These are phyloP conservation scores for Blastomyces parvus DNA, from an alignment of 2,329 filamentous ascomycete genomes.

Conservation along the genomic window DNA sequence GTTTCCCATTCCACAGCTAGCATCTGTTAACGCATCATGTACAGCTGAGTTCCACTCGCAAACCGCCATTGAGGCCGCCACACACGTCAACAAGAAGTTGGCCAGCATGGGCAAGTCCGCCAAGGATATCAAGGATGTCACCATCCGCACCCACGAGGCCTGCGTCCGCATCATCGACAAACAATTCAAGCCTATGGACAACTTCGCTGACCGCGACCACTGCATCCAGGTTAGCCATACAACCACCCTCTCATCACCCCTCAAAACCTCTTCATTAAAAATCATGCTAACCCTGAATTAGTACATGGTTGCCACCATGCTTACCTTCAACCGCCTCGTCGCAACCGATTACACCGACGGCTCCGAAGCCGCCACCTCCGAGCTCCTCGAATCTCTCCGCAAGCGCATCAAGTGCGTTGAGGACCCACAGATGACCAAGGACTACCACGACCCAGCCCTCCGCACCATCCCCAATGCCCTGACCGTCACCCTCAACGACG, in stretches of 20 bases:
- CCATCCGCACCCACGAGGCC: slow-evolving; percentile 94
- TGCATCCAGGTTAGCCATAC: slow-evolving; percentile 63
- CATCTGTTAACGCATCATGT: not conserved
- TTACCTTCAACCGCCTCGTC: slow-evolving; percentile 86
- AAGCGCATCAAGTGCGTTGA: slow-evolving; percentile 94
- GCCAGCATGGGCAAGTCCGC: slow-evolving; percentile 79
- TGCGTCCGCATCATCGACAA: slow-evolving; percentile 99
- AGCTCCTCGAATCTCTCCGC: slow-evolving; percentile 81
- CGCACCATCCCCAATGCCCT: slow-evolving; percentile 96
- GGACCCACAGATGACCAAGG: slow-evolving; percentile 84
- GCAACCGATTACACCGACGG: slow-evolving; percentile 91
- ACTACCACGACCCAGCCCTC: slow-evolving; percentile 90
- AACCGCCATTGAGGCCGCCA: slow-evolving; percentile 89
- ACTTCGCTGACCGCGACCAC: slow-evolving; percentile 98
- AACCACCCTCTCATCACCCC: not conserved
- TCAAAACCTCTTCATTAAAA: not conserved
- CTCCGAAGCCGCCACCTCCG: slow-evolving; percentile 80
- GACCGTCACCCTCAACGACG: slow-evolving; percentile 89
- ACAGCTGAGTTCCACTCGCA: slow-evolving; percentile 94
- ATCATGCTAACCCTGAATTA: slow-evolving; percentile 23
- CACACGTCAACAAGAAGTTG: slow-evolving; percentile 77
- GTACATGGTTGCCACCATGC: slow-evolving; percentile 97
- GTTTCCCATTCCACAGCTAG: not conserved
- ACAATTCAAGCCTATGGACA: slow-evolving; percentile 99
- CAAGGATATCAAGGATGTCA: slow-evolving; percentile 84